Evolutionary conservation across 164 flowering plant genomes (phyloP), one percentile per base, ranked within the genome.

Genomic region (Macadamia integrifolia): DNA sequence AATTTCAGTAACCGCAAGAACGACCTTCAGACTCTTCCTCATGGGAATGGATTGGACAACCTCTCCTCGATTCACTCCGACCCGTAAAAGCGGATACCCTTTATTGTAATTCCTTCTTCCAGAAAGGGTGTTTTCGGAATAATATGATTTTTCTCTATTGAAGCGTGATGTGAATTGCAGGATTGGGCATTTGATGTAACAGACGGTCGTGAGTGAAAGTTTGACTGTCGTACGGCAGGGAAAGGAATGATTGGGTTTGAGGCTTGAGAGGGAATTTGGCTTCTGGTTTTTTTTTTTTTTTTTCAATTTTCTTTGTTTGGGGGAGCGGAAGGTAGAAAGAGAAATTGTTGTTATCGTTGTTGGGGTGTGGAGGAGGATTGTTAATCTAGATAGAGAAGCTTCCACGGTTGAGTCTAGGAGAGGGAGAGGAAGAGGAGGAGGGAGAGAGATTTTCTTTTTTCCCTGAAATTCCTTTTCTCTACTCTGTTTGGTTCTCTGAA

Each of bases 221-320:
- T 81, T 81, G 82, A 81, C 84, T 66, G 66, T 13, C 23, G 81
- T 76, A 76, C 81, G 65, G 69, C 65, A 35, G 43, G 58, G 66
- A 78, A 59, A 14, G 57, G 79, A 76, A 76, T 78, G 84, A 76
- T 74, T 81, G 76, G 78, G 40, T 28, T 65, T 61, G 48, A 69
- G 56, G 58, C 40, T 35, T 35, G 40, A 35, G 40, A 35, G 40
- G 40, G 3, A 5, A 35, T 35, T 35, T 35, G 5, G 40, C 5
- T 35, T 35, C 40, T 0, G 40, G 62, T 42, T 40, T 71, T 46
- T 46, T 3, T 71, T 46, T 46, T 3, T 9, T 8, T 46, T 46
- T 46, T 35, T 35, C 40, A 35, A 35, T 35, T 35, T 35, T 35
- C 40, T 80, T 78, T 78, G 76, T 77, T 72, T 48, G 55, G 15